These are phyloP conservation scores for Grosmannia clavigera DNA, from an alignment of 2,329 filamentous ascomycete genomes.

Conservation along the genomic window DNA sequence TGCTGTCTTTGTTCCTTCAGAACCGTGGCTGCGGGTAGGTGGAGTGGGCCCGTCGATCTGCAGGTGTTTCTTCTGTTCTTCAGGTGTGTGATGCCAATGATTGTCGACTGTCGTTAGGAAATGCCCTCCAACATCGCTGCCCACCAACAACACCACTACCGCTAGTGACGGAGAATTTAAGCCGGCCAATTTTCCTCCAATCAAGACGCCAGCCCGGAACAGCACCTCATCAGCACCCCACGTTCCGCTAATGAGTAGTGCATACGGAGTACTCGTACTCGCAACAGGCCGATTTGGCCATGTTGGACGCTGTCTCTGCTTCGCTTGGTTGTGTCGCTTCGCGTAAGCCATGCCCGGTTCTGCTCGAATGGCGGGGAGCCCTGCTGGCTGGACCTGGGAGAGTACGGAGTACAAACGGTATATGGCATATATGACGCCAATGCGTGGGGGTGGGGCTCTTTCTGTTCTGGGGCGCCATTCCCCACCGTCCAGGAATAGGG, in stretches of 20 bases:
- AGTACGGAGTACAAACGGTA: not conserved
- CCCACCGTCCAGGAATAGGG: not conserved
- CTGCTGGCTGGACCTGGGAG: not conserved
- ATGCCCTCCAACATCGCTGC: not conserved
- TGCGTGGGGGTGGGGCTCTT: not conserved
- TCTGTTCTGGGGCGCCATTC: not conserved
- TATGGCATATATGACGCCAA: not conserved
- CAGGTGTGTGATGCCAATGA: not conserved
- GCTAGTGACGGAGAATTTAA: constrained; percentile 2
- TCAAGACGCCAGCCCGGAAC: not conserved
- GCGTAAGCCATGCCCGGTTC: not conserved
- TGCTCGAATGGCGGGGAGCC: not conserved
- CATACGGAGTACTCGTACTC: too few species aligned
- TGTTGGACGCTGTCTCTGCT: not conserved
- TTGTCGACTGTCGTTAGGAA: not conserved
- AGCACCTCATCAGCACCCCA: not conserved
- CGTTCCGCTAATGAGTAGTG: not conserved
- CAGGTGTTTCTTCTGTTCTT: not conserved
- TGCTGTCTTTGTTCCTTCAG: not conserved
- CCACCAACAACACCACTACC: not conserved
- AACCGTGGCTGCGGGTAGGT: not conserved
- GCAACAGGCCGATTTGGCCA: not conserved
- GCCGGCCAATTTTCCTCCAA: constrained; percentile 5
- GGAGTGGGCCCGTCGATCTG: not conserved
- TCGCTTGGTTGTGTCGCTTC: not conserved